Evolutionary conservation across 169 alveolate genomes (phyloP).

Genomic region (Plasmodium inui): DNA sequence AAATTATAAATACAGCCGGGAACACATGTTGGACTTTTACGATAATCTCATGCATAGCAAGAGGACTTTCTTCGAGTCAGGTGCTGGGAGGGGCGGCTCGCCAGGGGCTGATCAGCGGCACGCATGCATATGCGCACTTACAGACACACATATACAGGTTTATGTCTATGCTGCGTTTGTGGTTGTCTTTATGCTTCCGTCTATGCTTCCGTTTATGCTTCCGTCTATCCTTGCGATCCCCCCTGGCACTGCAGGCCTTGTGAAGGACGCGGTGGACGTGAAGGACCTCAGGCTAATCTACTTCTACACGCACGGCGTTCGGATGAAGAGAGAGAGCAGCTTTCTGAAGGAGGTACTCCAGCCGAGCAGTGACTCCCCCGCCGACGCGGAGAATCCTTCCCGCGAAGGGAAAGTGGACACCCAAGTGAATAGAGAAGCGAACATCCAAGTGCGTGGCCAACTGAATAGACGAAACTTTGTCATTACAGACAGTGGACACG

Average conservation of each 20-base stretch:
- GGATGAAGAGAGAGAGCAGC: conserved; percentile 28
- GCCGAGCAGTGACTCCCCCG: not conserved
- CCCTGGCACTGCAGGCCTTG: conserved; percentile 4
- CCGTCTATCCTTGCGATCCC: not conserved
- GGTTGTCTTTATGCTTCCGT: no score
- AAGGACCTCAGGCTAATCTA: conserved; percentile 52
- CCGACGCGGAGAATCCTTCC: not conserved
- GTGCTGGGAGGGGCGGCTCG: conserved; percentile 1
- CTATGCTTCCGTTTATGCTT: no score
- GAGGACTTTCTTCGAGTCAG: conserved; percentile 59
- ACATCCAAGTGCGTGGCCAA: no score
- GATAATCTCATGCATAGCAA: conserved; percentile 27
- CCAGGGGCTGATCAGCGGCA: no score
- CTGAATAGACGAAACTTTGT: not conserved
- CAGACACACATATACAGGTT: not conserved
- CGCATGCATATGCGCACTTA: not conserved
- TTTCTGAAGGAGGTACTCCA: not conserved
- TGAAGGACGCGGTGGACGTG: conserved; percentile 40
- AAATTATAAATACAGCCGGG: conserved; percentile 19
- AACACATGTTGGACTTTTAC: conserved; percentile 39
- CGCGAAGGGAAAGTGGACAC: not conserved
- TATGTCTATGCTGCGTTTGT: not conserved
- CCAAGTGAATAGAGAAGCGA: not conserved
- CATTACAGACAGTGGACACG: not conserved
- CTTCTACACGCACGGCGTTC: conserved; percentile 42